A percentile compares a stretch with the other conserved stretches of the same genome.
Conservation (phyloP, 176 grass and related monocot species). For the Musa schizocarpa region DNA sequence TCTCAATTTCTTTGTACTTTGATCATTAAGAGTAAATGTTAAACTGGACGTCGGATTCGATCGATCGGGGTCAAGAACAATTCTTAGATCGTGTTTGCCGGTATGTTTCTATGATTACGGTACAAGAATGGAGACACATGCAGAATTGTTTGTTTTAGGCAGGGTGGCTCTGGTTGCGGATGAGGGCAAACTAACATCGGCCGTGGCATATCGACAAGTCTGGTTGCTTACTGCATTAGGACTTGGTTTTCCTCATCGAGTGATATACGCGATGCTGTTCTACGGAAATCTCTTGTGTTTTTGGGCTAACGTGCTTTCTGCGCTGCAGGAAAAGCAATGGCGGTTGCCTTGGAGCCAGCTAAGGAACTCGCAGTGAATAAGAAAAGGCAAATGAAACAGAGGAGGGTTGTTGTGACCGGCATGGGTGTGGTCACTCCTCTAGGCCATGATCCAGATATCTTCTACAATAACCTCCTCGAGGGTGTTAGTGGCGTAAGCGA, state of each 20-base stretch:
- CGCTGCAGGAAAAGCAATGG: conserved; percentile 53
- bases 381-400: conserved; percentile 58
- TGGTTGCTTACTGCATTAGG: too few species aligned
- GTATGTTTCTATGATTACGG: too few species aligned
- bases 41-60: not conserved
- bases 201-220: too few species aligned
- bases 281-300: not conserved
- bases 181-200: too few species aligned
- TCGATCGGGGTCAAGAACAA: not conserved
- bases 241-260: not conserved
- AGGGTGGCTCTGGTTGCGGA: too few species aligned
- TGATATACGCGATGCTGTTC: not conserved
- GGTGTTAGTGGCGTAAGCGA: conserved; percentile 88
- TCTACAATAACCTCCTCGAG: conserved; percentile 89
- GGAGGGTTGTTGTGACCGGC: conserved; percentile 96
- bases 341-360: conserved; percentile 76
- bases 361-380: conserved; percentile 56
- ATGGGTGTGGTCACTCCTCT: conserved; percentile 97
- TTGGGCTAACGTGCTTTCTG: not conserved
- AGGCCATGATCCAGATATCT: conserved; percentile 82
- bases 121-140: too few species aligned
- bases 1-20: too few species aligned
- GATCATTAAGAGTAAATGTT: not conserved
- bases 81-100: not conserved
- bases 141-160: too few species aligned